Conservation (phyloP, 805 yeast genomes). For the Jamesozyma hellenica region DNA sequence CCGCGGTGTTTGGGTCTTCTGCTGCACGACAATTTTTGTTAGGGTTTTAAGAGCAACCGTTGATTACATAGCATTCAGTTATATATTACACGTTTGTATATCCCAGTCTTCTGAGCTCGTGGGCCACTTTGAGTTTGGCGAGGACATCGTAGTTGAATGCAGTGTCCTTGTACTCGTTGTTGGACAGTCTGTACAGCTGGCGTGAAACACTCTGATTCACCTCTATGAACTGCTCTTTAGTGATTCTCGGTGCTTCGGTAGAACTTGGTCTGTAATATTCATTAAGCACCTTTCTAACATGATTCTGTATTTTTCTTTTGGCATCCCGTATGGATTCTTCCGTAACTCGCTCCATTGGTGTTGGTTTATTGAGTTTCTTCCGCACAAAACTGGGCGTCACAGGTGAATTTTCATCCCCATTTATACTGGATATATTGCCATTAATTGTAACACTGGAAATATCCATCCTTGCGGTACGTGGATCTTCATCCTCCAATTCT, state of each 20-base stretch:
- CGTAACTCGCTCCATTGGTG: too few species aligned
- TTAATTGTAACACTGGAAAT: neutral
- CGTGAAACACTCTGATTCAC: conserved; percentile 58
- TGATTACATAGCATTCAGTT: neutral
- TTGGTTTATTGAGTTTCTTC: too few species aligned
- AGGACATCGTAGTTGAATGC: conserved; percentile 3
- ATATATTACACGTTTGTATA: neutral
- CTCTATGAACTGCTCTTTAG: conserved; percentile 40
- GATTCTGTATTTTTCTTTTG: conserved; percentile 46
- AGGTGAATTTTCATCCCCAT: too few species aligned
- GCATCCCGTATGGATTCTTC: conserved; percentile 26
- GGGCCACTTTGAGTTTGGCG: neutral
- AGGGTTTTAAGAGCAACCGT: neutral
- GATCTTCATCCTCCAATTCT: neutral
- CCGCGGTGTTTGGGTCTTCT: neutral
- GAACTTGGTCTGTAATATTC: conserved; percentile 33
- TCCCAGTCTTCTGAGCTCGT: conserved; percentile 1
- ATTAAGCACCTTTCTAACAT: conserved; percentile 44
- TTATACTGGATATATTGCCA: too few species aligned
- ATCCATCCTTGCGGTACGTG: conserved; percentile 1
- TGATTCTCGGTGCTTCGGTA: conserved; percentile 16
- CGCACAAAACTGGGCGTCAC: too few species aligned
- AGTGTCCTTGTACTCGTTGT: conserved; percentile 1
- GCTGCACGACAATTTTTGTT: neutral
- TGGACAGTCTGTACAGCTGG: conserved; percentile 37